Percentiles rank a stretch among this genome's conserved stretches.
phyloP scores from a whole-genome alignment of 768 basidiomycete genomes.

The Agrocybe pediades region DNA sequence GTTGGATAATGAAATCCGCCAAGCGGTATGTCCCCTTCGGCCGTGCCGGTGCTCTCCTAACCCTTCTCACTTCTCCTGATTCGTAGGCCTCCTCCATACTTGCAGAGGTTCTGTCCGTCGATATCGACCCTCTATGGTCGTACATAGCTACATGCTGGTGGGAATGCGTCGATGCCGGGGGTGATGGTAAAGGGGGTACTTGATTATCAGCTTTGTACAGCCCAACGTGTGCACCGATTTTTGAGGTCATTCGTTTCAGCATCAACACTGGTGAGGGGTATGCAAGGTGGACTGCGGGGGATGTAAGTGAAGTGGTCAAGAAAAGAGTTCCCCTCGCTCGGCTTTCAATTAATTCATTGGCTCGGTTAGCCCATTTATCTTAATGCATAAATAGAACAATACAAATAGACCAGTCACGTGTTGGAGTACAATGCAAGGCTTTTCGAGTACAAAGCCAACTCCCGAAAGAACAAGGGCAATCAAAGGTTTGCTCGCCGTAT shows the following conservation, averaged over 20 bases:
- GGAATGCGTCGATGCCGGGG: slow-evolving; percentile 33
- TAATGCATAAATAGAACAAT: slow-evolving; percentile 7
- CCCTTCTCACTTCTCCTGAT: slow-evolving; percentile 14
- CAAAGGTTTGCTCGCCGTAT: too few relatives aligned
- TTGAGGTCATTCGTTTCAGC: slow-evolving; percentile 56
- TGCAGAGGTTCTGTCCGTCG: slow-evolving; percentile 64
- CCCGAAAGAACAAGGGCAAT: slow-evolving; percentile 9
- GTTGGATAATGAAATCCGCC: slow-evolving; percentile 76
- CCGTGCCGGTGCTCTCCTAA: slow-evolving; percentile 29
- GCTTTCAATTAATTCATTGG: slow-evolving; percentile 27
- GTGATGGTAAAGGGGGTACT: slow-evolving; percentile 24
- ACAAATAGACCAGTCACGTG: slow-evolving; percentile 12
- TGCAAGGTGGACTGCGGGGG: slow-evolving; percentile 5
- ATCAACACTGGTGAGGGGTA: slow-evolving; percentile 26
- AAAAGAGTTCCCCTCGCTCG: slow-evolving; percentile 6
- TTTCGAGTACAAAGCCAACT: neutral
- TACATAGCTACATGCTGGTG: slow-evolving; percentile 35
- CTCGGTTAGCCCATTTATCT: slow-evolving; percentile 23
- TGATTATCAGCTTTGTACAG: slow-evolving; percentile 28
- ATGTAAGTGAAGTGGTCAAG: slow-evolving; percentile 4
- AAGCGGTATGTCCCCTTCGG: slow-evolving; percentile 72
- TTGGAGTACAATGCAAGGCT: slow-evolving; percentile 13
- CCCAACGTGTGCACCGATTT: slow-evolving; percentile 41
- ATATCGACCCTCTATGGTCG: slow-evolving; percentile 68
- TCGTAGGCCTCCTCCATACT: slow-evolving; percentile 25